These are phyloP conservation scores for Candida sanyiensis DNA, from an alignment of 805 yeast genomes.

Conservation along the genomic window DNA sequence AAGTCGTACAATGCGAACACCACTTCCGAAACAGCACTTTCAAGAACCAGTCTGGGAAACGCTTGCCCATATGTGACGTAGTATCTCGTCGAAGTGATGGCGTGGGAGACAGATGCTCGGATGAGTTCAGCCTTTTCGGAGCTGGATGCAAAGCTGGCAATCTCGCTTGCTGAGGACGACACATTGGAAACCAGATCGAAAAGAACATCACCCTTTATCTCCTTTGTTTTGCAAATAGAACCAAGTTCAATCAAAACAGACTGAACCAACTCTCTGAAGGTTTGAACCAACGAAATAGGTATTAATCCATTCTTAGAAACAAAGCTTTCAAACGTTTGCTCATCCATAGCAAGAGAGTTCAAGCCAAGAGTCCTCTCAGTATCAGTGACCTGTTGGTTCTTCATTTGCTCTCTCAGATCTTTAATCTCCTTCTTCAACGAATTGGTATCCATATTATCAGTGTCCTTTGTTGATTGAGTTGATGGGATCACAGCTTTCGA, in stretches of 20 bases:
- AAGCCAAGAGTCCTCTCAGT: conserved; percentile 26
- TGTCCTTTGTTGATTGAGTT: too few species aligned
- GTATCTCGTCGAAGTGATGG: conserved; percentile 72
- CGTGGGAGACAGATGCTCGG: conserved; percentile 65
- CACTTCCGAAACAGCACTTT: conserved; percentile 72
- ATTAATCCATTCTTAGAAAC: conserved; percentile 39
- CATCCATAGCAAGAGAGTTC: conserved; percentile 19
- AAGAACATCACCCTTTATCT: conserved; percentile 28
- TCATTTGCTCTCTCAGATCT: conserved; percentile 47
- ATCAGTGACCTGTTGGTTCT: conserved; percentile 36
- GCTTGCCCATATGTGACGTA: conserved; percentile 57
- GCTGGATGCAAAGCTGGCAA: conserved; percentile 26
- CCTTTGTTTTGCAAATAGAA: conserved; percentile 18
- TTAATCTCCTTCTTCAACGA: conserved; percentile 32
- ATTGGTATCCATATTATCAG: conserved; percentile 27
- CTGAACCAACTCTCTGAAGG: conserved; percentile 45
- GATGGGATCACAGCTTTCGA: too few species aligned
- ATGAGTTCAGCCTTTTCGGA: conserved; percentile 43
- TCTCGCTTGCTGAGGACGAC: conserved; percentile 33
- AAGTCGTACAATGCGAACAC: conserved; percentile 61
- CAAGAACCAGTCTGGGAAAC: conserved; percentile 64
- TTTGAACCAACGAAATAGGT: conserved; percentile 38
- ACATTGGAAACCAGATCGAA: conserved; percentile 49
- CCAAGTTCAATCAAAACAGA: conserved; percentile 34
- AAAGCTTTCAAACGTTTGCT: conserved; percentile 25